Evolutionary conservation across 108 stramenopile species (phyloP), one percentile per base, ranked within the genome.

Genomic region (Cyclotella baltica): DNA sequence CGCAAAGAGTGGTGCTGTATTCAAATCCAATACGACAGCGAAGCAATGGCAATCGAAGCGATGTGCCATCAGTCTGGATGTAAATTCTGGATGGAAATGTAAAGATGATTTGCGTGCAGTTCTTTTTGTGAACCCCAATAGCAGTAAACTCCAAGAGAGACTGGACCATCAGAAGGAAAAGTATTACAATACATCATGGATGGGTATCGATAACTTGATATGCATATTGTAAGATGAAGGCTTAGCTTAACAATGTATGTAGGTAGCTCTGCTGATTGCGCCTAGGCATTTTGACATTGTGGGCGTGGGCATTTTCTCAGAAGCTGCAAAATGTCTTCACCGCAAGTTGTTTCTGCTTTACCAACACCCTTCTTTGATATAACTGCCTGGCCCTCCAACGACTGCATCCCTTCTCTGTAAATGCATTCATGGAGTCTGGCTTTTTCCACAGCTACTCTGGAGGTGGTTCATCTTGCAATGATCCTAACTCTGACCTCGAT

Each of bases 401-500:
- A 71, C 70, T 46, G 52, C 47, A 19, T 53, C 67, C 46, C 67
- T 56, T 15, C 58, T 31, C 47, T 66, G 56, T 30, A 72, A n/a
- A 59, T 38, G 33, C 55, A 19, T 22, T 28, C 5, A 62, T 28
- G 16, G 20, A 36, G 0, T 67, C 70, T 0, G 72, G 20, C 6
- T 65, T 91, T 89, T 83, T 90, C 92, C 0, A 90, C 81, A 0
- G 90, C 92, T 2, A 91, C 77, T 6, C 86, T 78, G 28, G 80
- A 88, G 18, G 89, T 92, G 3, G 91, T 87, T 90, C 92, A 95
- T 68, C 84, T 73, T 3, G 84, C 89, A 76, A 92, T 86, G 30
- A 92, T 82, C 37, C 76, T 64, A 30, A 78, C 58, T 61, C 66
- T 63, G 0, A 62, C 66, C 8, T 72, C 65, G 48, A 20, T 29